These are phyloP conservation scores for Senna siamea DNA, from an alignment of 306 rosid genomes.

Conservation along the genomic window DNA sequence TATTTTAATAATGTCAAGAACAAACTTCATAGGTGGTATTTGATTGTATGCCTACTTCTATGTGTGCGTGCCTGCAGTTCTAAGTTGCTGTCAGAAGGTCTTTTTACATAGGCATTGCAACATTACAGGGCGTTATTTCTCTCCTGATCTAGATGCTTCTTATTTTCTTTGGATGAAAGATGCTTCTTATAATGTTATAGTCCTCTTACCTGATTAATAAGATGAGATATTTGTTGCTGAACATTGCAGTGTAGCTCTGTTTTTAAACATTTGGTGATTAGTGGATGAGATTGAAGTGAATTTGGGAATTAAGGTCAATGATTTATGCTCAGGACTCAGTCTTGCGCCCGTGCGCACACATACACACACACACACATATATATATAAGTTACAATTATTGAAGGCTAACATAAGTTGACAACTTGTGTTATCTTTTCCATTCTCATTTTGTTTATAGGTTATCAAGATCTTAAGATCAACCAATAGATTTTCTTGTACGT, in stretches of 20 bases:
- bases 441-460: constrained; percentile 30
- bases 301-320: constrained; percentile 31
- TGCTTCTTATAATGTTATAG: constrained; percentile 28
- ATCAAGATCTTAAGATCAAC: constrained; percentile 6
- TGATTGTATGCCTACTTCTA: background rate
- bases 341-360: too few relatives aligned
- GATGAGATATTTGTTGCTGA: constrained; percentile 8
- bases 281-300: constrained; percentile 30
- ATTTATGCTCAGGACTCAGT: background rate
- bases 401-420: constrained; percentile 8
- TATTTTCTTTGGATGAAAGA: background rate
- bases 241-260: constrained; percentile 4
- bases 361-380: too few relatives aligned
- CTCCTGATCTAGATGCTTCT: constrained; percentile 12
- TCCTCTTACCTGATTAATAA: constrained; percentile 6
- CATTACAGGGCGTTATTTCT: background rate
- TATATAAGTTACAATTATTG: background rate
- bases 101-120: constrained; percentile 10
- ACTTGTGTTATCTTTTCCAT: background rate
- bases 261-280: constrained; percentile 24
- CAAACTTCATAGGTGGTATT: background rate
- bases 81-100: background rate
- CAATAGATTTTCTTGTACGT: constrained; percentile 14
- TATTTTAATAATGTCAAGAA: background rate
- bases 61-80: background rate